A percentile compares a stretch with the other conserved stretches of the same genome.
phyloP scores from a whole-genome alignment of 2,329 filamentous ascomycete genomes.

The Saccharata proteae region DNA sequence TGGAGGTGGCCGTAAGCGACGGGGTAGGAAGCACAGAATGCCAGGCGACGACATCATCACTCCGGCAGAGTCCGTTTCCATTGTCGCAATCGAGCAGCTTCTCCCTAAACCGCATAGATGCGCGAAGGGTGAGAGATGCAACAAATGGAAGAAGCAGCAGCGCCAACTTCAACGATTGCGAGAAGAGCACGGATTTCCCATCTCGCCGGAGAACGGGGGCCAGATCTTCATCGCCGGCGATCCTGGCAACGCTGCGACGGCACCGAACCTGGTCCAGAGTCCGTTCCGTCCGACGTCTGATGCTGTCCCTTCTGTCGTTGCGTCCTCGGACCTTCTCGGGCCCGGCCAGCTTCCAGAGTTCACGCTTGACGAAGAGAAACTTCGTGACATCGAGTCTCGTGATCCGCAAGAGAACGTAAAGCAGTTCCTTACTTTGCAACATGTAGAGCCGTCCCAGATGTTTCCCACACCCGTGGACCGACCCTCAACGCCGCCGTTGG shows the following conservation, averaged over 20 bases:
- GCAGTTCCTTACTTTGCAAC: conserved; percentile 82
- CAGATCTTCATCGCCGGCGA: conserved; percentile 68
- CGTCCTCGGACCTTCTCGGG: conserved; percentile 82
- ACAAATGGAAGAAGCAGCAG: conserved; percentile 72
- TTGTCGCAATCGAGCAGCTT: conserved; percentile 83
- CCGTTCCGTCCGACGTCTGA: conserved; percentile 60
- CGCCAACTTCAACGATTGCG: conserved; percentile 62
- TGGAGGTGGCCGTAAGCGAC: conserved; percentile 22
- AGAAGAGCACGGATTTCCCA: conserved; percentile 56
- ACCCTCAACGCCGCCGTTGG: conserved; percentile 25
- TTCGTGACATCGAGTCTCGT: conserved; percentile 55
- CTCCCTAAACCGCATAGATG: conserved; percentile 76
- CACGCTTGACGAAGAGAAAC: conserved; percentile 56
- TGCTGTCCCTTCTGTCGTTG: conserved; percentile 68
- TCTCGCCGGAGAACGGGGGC: conserved; percentile 48
- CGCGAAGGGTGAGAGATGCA: conserved; percentile 74
- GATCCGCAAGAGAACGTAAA: conserved; percentile 90
- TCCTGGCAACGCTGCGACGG: conserved; percentile 62
- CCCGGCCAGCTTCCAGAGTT: conserved; percentile 53
- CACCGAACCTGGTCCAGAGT: conserved; percentile 39
- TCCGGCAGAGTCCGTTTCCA: conserved; percentile 74
- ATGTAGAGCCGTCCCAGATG: conserved; percentile 45
- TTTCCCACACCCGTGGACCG: conserved; percentile 52
- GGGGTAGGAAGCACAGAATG: conserved; percentile 27
- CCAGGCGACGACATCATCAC: conserved; percentile 53